A percentile compares a stretch with the other conserved stretches of the same genome.
These are phyloP conservation scores for Vanilla planifolia DNA, from an alignment of 106 monocot species.

Conservation along the genomic window DNA sequence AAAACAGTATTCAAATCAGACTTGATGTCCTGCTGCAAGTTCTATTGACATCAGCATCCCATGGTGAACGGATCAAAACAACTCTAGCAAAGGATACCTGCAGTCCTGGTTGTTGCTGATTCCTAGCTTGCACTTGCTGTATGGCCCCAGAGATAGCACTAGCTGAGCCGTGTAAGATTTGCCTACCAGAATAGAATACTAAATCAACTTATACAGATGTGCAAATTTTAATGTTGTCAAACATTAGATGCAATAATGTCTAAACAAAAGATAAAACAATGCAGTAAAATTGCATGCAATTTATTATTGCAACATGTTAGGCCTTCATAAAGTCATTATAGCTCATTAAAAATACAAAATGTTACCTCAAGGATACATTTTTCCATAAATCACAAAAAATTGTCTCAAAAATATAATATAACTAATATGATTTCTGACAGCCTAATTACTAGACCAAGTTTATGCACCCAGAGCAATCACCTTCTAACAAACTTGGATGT, in stretches of 20 bases:
- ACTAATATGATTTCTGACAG: too few relatives aligned
- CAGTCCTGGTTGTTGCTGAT: conserved; percentile 40
- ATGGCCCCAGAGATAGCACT: conserved; percentile 36
- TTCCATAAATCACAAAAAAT: too few relatives aligned
- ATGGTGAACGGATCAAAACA: neutral
- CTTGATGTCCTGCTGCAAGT: conserved; percentile 50
- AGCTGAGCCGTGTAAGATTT: conserved; percentile 57
- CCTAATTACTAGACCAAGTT: too few relatives aligned
- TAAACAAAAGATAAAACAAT: neutral
- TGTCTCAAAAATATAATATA: too few relatives aligned
- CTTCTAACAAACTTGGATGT: too few relatives aligned
- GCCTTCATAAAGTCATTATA: too few relatives aligned
- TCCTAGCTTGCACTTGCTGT: conserved; percentile 46
- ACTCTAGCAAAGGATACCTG: conserved; percentile 23
- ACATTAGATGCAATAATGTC: neutral
- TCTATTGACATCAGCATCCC: neutral
- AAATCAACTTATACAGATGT: neutral
- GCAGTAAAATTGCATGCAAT: neutral
- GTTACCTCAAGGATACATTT: too few relatives aligned
- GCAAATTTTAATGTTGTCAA: conserved; percentile 1
- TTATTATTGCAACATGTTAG: too few relatives aligned
- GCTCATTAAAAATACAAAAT: too few relatives aligned
- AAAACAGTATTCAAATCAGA: conserved; percentile 51
- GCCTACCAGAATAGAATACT: conserved; percentile 21
- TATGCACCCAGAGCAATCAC: too few relatives aligned